Conservation (phyloP, 1,284 basidiomycete species). For the Cryptococcus floricola region DNA sequence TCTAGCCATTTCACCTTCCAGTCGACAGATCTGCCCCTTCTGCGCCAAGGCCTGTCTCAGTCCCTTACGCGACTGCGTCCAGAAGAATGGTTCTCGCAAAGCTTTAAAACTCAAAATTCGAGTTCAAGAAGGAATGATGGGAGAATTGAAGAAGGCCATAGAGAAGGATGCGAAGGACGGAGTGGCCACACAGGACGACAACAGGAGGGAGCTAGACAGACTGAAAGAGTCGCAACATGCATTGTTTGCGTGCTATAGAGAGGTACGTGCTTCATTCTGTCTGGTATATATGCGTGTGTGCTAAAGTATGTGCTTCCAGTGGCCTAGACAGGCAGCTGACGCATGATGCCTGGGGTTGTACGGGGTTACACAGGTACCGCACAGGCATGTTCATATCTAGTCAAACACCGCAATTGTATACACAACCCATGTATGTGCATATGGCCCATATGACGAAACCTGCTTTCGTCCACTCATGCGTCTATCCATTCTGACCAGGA, state of each 20-base stretch:
- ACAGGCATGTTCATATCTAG: too few species aligned
- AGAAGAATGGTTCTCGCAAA: constrained; percentile 24
- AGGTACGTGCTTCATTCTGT: background rate
- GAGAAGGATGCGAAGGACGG: background rate
- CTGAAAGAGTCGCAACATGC: background rate
- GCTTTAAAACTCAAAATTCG: constrained; percentile 33
- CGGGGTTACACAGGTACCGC: too few species aligned
- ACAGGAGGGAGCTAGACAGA: background rate
- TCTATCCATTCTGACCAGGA: background rate
- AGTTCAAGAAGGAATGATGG: constrained; percentile 14
- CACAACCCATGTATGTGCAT: too few species aligned
- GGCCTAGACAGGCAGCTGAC: background rate
- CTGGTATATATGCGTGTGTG: too few species aligned
- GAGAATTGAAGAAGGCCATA: background rate
- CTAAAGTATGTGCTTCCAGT: background rate
- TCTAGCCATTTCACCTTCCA: background rate
- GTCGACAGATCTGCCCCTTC: constrained; percentile 22
- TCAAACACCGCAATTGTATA: too few species aligned
- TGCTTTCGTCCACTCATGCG: too few species aligned
- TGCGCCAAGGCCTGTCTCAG: constrained; percentile 26
- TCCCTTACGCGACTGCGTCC: constrained; percentile 26
- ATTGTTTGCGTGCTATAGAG: background rate
- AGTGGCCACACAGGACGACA: too few species aligned
- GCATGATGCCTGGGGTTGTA: too few species aligned
- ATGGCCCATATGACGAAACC: too few species aligned